Evolutionary conservation across 2,329 filamentous ascomycete species (phyloP).

Genomic region (Pseudogymnoascus verrucosus): DNA sequence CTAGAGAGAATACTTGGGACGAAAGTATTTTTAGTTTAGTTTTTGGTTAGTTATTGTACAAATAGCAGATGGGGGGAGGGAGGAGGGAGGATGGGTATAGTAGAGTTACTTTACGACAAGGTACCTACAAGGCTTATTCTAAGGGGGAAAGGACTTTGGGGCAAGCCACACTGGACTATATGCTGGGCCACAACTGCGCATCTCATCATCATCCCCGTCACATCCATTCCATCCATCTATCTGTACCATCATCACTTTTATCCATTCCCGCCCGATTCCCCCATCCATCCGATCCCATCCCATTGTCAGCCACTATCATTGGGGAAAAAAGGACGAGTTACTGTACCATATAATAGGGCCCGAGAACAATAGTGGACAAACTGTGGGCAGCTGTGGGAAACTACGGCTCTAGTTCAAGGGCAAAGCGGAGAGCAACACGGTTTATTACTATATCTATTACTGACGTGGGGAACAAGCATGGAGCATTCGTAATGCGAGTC

Average conservation of each 20-base stretch:
- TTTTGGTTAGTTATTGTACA: not conserved
- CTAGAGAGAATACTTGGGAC: not conserved
- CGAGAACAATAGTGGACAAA: not conserved
- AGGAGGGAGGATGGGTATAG: not conserved
- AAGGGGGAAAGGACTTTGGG: not conserved
- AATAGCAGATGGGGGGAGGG: not conserved
- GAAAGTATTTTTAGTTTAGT: not conserved
- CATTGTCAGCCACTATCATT: not conserved
- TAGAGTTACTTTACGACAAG: not conserved
- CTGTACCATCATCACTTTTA: not conserved
- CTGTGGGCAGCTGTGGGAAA: not conserved
- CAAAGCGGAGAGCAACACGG: not conserved
- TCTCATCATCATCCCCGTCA: not conserved
- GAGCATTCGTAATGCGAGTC: not conserved
- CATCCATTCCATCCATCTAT: not conserved
- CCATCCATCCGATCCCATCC: not conserved
- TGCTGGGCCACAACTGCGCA: not conserved
- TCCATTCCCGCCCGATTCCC: not conserved
- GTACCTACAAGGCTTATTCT: constrained; percentile 2
- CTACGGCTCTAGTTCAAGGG: not conserved
- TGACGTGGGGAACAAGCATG: not conserved
- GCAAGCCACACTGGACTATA: not conserved
- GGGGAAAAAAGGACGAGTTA: not conserved
- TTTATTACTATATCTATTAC: not conserved
- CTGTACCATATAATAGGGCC: not conserved